Percentiles rank a stretch among this genome's conserved stretches.
Evolutionary conservation across 305 asterid genomes (phyloP).

Genomic region (Coffea humblotiana): DNA sequence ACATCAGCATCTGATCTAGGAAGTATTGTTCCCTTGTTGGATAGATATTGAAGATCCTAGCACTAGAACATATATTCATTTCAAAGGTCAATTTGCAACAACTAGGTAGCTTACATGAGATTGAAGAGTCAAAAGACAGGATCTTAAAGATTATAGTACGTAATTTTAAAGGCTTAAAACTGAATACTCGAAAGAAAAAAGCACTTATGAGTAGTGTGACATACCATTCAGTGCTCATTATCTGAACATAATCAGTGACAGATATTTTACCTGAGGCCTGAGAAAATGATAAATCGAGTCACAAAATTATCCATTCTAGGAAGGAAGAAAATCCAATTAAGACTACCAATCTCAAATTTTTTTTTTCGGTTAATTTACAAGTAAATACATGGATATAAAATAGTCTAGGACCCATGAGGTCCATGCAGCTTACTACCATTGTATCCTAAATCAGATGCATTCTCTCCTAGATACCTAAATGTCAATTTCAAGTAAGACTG

Average conservation of each 20-base stretch:
- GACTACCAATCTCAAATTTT: not conserved
- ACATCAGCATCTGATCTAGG: slow-evolving; percentile 94
- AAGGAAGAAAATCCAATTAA: not conserved
- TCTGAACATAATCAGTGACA: slow-evolving; percentile 69
- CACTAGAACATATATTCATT: slow-evolving; percentile 44
- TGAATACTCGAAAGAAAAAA: not conserved
- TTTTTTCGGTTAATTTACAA: not conserved
- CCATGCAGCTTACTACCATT: slow-evolving; percentile 73
- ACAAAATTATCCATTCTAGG: not conserved
- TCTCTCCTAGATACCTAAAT: slow-evolving; percentile 88
- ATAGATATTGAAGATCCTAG: slow-evolving; percentile 82
- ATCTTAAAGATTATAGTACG: not conserved
- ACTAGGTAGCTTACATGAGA: not conserved
- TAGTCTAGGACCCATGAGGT: not conserved
- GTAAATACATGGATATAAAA: not conserved
- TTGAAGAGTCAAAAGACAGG: not conserved
- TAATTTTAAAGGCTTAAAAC: not conserved
- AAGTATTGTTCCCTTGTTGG: slow-evolving; percentile 91
- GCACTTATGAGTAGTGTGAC: not conserved
- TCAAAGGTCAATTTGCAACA: not conserved
- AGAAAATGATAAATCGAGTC: slow-evolving; percentile 10
- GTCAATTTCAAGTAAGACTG: slow-evolving; percentile 3
- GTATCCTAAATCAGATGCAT: slow-evolving; percentile 96
- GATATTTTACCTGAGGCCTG: slow-evolving; percentile 89
- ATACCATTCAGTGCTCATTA: slow-evolving; percentile 95